Conservation (phyloP, 2,329 filamentous ascomycete genomes). For the Nannizziopsis arthrosporioides region DNA sequence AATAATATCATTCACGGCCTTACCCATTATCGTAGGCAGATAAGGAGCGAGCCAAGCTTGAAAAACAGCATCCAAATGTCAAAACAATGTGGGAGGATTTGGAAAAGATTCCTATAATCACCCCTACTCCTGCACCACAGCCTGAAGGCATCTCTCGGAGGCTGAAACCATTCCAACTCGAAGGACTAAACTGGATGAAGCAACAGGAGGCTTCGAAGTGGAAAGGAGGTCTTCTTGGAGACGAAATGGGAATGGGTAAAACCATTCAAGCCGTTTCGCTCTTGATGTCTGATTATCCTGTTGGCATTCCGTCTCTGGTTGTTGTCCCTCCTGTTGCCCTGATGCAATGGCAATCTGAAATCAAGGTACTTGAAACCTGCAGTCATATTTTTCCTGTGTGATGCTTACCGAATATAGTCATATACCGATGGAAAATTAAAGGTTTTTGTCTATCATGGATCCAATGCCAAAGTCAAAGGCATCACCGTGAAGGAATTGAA, state of each 20-base stretch:
- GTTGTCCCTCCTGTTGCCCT: slow-evolving; percentile 85
- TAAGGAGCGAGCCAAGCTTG: slow-evolving; percentile 56
- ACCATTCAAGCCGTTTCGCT: slow-evolving; percentile 96
- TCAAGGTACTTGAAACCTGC: slow-evolving; percentile 42
- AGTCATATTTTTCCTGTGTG: background rate
- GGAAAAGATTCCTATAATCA: slow-evolving; percentile 54
- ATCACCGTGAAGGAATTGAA: slow-evolving; percentile 64
- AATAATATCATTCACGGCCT: background rate
- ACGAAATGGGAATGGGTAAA: slow-evolving; percentile 98
- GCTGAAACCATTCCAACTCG: slow-evolving; percentile 85
- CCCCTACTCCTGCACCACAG: slow-evolving; percentile 53
- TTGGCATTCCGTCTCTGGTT: slow-evolving; percentile 69
- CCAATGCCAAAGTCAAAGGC: slow-evolving; percentile 69
- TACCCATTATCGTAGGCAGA: slow-evolving; percentile 23
- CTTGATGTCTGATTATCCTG: slow-evolving; percentile 94
- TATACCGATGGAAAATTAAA: slow-evolving; percentile 84
- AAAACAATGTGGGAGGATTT: slow-evolving; percentile 75
- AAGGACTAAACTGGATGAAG: slow-evolving; percentile 90
- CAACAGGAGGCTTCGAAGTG: slow-evolving; percentile 76
- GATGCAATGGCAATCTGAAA: slow-evolving; percentile 88
- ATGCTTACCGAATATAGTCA: slow-evolving; percentile 20
- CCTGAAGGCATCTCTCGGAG: slow-evolving; percentile 67
- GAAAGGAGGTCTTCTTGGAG: slow-evolving; percentile 80
- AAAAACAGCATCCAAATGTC: slow-evolving; percentile 65
- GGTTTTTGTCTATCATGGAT: slow-evolving; percentile 80